A percentile compares a stretch with the other conserved stretches of the same genome.
These are phyloP conservation scores for Escallonia herrerae DNA, from an alignment of 129 eudicot genomes.

Conservation along the genomic window DNA sequence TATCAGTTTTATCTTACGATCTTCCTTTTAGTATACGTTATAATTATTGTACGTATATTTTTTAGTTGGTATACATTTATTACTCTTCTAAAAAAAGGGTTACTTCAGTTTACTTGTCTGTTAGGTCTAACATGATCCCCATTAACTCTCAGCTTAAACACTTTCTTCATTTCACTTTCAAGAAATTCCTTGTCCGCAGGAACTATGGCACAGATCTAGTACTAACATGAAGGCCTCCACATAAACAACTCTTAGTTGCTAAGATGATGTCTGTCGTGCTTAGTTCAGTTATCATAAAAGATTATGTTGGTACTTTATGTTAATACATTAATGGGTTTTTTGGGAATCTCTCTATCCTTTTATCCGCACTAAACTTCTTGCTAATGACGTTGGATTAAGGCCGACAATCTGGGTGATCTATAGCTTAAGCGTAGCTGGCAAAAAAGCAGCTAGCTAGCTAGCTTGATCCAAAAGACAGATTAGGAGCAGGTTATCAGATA, in stretches of 20 bases:
- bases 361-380: not conserved
- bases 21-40: no score
- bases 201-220: not conserved
- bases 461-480: not conserved
- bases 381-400: slow-evolving; percentile 17
- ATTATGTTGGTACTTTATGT: not conserved
- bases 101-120: no score
- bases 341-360: slow-evolving; percentile 9
- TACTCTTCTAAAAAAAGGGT: no score
- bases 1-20: no score
- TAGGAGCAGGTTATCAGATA: not conserved
- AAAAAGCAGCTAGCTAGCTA: not conserved
- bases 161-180: no score
- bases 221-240: not conserved
- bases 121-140: no score
- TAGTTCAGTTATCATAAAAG: not conserved
- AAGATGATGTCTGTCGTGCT: not conserved
- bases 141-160: no score
- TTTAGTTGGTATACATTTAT: no score
- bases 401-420: slow-evolving; percentile 13
- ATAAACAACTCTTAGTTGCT: not conserved
- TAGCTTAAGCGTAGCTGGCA: not conserved
- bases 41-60: no score
- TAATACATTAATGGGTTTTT: not conserved
- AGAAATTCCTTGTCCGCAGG: no score